A percentile compares a stretch with the other conserved stretches of the same genome.
Evolutionary conservation across 1,284 basidiomycete genomes (phyloP).

Genomic region (Neonothopanus nambi): DNA sequence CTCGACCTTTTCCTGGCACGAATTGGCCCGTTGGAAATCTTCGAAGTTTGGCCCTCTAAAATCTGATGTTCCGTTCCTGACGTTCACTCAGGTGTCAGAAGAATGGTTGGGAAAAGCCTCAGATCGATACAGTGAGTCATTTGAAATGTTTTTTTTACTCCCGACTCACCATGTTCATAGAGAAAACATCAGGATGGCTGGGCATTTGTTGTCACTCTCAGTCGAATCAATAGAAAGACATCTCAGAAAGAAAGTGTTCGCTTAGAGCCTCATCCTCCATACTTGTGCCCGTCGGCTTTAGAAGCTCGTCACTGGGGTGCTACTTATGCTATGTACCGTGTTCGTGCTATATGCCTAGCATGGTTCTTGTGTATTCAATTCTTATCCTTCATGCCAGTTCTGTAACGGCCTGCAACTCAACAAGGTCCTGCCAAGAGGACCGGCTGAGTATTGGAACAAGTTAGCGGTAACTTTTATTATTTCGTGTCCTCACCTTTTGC

Average conservation of each 20-base stretch:
- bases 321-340: slow-evolving; percentile 84
- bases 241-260: slow-evolving; percentile 70
- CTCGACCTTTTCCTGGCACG: neutral
- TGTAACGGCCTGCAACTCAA: slow-evolving; percentile 80
- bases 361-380: neutral
- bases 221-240: slow-evolving; percentile 67
- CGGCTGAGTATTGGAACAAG: slow-evolving; percentile 83
- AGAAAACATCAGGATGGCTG: slow-evolving; percentile 50
- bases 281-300: slow-evolving; percentile 58
- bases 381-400: slow-evolving; percentile 47
- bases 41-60: too few relatives aligned
- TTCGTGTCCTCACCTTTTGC: neutral
- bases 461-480: slow-evolving; percentile 42
- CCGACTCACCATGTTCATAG: slow-evolving; percentile 32
- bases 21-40: too few relatives aligned
- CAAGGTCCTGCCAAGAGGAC: slow-evolving; percentile 76
- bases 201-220: slow-evolving; percentile 66
- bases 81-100: slow-evolving; percentile 69
- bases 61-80: too few relatives aligned
- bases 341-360: slow-evolving; percentile 21
- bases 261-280: slow-evolving; percentile 70
- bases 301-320: slow-evolving; percentile 89
- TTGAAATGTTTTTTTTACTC: neutral
- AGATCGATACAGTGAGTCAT: slow-evolving; percentile 68
- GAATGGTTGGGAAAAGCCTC: slow-evolving; percentile 81